These are phyloP conservation scores for Oxytropis ochrocephala DNA, from an alignment of 306 rosid species.

Conservation along the genomic window DNA sequence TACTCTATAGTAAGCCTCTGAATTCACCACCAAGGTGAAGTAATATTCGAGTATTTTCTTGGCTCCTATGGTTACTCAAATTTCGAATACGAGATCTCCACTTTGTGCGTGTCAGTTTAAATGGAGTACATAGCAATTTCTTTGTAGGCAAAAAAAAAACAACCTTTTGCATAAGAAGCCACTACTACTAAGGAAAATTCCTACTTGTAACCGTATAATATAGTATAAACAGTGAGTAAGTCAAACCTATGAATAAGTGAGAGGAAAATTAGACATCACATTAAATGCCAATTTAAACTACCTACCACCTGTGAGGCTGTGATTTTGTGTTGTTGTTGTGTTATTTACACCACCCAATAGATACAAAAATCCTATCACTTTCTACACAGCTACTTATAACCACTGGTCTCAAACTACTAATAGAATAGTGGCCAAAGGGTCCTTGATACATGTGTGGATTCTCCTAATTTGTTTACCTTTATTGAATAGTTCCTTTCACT, in stretches of 20 bases:
- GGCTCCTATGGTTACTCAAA: too few species aligned
- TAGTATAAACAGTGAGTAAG: not conserved
- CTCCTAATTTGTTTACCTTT: constrained; percentile 31
- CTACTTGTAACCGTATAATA: not conserved
- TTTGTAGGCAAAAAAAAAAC: too few species aligned
- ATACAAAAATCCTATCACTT: constrained; percentile 11
- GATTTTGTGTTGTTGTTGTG: not conserved
- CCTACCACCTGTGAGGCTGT: not conserved
- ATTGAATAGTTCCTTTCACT: constrained; percentile 56
- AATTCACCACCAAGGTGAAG: too few species aligned
- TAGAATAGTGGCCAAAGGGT: not conserved
- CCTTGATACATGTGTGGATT: constrained; percentile 34
- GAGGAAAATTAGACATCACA: not conserved
- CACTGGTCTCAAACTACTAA: not conserved
- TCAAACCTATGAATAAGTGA: not conserved
- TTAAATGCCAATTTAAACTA: constrained; percentile 12
- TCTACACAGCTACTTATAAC: constrained; percentile 19
- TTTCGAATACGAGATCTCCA: too few species aligned
- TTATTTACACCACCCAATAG: not conserved
- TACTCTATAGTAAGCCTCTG: too few species aligned
- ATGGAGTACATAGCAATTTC: too few species aligned
- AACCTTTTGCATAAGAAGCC: too few species aligned
- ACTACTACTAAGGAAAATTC: too few species aligned
- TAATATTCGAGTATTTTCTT: too few species aligned
- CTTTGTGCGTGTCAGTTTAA: too few species aligned